Evolutionary conservation across 2,329 filamentous ascomycete genomes (phyloP).

Genomic region (Microdochium paspali): DNA sequence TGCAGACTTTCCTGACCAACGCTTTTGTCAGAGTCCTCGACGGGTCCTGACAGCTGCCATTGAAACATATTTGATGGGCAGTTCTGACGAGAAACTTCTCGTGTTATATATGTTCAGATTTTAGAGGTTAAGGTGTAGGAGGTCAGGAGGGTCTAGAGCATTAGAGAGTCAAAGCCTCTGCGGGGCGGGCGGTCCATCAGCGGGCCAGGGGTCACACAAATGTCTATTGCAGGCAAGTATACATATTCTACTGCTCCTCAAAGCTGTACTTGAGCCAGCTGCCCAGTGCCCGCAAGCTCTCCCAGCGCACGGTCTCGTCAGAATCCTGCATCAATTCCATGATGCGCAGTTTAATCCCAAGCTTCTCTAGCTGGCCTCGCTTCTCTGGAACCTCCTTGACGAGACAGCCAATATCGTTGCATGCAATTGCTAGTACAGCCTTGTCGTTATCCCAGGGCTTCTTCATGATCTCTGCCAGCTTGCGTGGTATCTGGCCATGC

Average conservation of each 20-base stretch:
- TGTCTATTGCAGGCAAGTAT: neutral
- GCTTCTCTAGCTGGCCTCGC: slow-evolving; percentile 68
- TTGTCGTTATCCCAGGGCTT: slow-evolving; percentile 70
- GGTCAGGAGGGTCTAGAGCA: too few species aligned
- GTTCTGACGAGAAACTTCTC: too few species aligned
- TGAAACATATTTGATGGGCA: too few species aligned
- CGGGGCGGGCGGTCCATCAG: too few species aligned
- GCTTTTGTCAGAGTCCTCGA: too few species aligned
- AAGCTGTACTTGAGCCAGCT: slow-evolving; percentile 58
- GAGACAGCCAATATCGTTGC: slow-evolving; percentile 82
- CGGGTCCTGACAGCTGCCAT: too few species aligned
- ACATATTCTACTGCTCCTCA: slow-evolving; percentile 21
- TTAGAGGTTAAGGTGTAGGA: too few species aligned
- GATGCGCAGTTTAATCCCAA: slow-evolving; percentile 75
- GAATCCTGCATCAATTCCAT: slow-evolving; percentile 91
- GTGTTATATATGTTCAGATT: too few species aligned
- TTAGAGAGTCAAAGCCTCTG: too few species aligned
- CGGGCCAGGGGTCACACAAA: neutral
- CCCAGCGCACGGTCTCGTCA: slow-evolving; percentile 86
- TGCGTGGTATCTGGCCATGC: slow-evolving; percentile 67
- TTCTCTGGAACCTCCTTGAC: slow-evolving; percentile 87
- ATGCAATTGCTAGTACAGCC: slow-evolving; percentile 84
- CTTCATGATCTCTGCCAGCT: slow-evolving; percentile 75
- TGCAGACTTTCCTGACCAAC: too few species aligned
- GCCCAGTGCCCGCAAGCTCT: slow-evolving; percentile 75